These are phyloP conservation scores for Trichaptum fuscoviolaceum DNA, from an alignment of 768 basidiomycete genomes.

Conservation along the genomic window DNA sequence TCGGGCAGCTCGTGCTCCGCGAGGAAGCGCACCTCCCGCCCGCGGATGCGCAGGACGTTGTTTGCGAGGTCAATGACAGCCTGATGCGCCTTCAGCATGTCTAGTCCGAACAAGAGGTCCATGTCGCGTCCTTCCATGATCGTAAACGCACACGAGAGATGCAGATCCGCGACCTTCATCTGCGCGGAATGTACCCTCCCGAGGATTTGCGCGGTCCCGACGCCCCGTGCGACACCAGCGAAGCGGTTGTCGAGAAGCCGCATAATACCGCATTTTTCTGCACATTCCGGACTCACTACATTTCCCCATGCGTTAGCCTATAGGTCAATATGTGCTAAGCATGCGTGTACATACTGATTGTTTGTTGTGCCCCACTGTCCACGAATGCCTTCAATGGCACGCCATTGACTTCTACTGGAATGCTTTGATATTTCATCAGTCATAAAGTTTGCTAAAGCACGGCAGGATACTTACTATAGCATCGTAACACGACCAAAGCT, in stretches of 20 bases:
- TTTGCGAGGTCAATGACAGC: constrained; percentile 93
- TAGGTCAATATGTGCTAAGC: neutral
- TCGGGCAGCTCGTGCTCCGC: constrained; percentile 93
- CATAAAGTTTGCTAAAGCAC: constrained; percentile 5
- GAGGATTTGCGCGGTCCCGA: constrained; percentile 91
- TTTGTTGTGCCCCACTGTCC: constrained; percentile 95
- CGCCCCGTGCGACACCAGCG: constrained; percentile 86
- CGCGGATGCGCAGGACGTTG: constrained; percentile 87
- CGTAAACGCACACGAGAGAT: constrained; percentile 87
- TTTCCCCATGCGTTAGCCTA: neutral
- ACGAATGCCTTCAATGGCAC: constrained; percentile 93
- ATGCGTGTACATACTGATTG: constrained; percentile 68
- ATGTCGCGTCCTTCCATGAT: constrained; percentile 96
- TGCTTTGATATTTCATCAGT: constrained; percentile 37
- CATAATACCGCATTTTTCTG: constrained; percentile 95
- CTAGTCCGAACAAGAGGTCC: constrained; percentile 95
- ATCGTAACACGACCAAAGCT: constrained; percentile 91
- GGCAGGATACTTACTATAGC: constrained; percentile 74
- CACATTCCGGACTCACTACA: constrained; percentile 86
- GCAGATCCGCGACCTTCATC: constrained; percentile 78
- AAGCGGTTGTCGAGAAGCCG: constrained; percentile 85
- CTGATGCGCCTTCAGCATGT: constrained; percentile 98
- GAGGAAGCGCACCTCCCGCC: constrained; percentile 82
- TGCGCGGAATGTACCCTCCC: constrained; percentile 93
- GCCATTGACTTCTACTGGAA: constrained; percentile 90